Percentiles rank a stretch among this genome's conserved stretches.
Conservation (phyloP, 2,329 filamentous ascomycete species). For the Simplicillium aogashimaense region DNA sequence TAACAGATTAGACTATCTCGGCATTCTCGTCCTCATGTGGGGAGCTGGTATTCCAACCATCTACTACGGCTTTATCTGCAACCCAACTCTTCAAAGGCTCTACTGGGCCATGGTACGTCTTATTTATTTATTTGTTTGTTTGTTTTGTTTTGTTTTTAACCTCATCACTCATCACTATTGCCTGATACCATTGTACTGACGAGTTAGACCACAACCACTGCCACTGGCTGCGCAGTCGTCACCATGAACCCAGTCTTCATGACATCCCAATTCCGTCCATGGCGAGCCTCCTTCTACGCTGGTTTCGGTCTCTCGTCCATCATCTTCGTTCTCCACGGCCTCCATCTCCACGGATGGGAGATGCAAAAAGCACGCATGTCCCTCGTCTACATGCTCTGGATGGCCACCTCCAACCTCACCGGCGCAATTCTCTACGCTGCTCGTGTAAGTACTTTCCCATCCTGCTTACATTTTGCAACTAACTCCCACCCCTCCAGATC, state of each 20-base stretch:
- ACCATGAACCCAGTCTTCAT: conserved; percentile 8
- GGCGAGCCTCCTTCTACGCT: conserved; percentile 8
- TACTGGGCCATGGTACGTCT: conserved; percentile 9
- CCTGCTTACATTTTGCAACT: not conserved
- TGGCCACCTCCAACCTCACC: conserved; percentile 8
- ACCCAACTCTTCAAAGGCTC: conserved; percentile 4
- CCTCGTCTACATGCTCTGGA: conserved; percentile 7
- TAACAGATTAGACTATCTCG: conserved; percentile 4
- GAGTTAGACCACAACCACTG: conserved; percentile 2
- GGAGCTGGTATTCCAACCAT: conserved; percentile 4
- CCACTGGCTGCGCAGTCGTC: conserved; percentile 6
- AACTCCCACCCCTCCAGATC: conserved; percentile 3
- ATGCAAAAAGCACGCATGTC: conserved; percentile 9
- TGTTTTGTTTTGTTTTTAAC: not conserved
- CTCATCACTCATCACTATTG: not conserved
- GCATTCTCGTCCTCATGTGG: conserved; percentile 6
- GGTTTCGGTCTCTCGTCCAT: conserved; percentile 10
- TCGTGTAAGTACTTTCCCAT: conserved; percentile 3
- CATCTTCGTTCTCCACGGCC: conserved; percentile 7
- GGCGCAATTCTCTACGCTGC: conserved; percentile 7
- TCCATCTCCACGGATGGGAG: conserved; percentile 8
- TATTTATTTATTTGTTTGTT: no score
- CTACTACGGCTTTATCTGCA: conserved; percentile 10
- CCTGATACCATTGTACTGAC: not conserved
- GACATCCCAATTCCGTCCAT: conserved; percentile 5